These are phyloP conservation scores for Xylaria sp. DNA, from an alignment of 2,329 filamentous ascomycete genomes.

Conservation along the genomic window DNA sequence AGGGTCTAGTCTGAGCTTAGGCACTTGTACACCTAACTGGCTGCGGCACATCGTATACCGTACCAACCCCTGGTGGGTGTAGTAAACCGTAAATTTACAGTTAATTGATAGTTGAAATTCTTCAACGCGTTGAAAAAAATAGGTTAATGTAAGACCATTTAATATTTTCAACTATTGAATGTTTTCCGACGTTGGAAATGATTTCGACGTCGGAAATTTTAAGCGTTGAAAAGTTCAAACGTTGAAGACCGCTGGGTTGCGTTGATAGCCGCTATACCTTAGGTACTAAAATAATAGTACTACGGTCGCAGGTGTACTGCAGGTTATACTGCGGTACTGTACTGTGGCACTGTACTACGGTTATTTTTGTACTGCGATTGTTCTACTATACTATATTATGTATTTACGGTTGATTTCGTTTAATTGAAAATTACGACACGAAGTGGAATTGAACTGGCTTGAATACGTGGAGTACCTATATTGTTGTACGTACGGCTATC, in stretches of 20 bases:
- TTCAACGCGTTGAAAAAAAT: constrained; percentile 1
- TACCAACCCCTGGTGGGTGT: background rate
- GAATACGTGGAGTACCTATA: background rate
- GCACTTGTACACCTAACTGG: too few relatives aligned
- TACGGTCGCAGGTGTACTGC: too few relatives aligned
- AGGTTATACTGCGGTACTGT: background rate
- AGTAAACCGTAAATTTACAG: background rate
- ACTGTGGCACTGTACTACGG: background rate
- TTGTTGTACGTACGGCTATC: background rate
- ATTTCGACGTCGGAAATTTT: background rate
- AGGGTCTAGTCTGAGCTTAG: too few relatives aligned
- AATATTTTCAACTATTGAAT: too few relatives aligned
- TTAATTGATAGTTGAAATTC: background rate
- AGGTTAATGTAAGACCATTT: background rate
- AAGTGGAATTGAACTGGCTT: background rate
- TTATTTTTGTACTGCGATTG: background rate
- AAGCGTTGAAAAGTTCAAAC: background rate
- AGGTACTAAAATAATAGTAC: too few relatives aligned
- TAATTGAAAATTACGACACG: too few relatives aligned
- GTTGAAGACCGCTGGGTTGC: background rate
- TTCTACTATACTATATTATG: too few relatives aligned
- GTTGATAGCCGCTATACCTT: too few relatives aligned
- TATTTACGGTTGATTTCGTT: background rate
- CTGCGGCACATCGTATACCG: too few relatives aligned
- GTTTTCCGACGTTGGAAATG: background rate